Percentiles rank a stretch among this genome's conserved stretches.
These are phyloP conservation scores for Diutina scorzettiae DNA, from an alignment of 1,139 yeast genomes.

Conservation along the genomic window DNA sequence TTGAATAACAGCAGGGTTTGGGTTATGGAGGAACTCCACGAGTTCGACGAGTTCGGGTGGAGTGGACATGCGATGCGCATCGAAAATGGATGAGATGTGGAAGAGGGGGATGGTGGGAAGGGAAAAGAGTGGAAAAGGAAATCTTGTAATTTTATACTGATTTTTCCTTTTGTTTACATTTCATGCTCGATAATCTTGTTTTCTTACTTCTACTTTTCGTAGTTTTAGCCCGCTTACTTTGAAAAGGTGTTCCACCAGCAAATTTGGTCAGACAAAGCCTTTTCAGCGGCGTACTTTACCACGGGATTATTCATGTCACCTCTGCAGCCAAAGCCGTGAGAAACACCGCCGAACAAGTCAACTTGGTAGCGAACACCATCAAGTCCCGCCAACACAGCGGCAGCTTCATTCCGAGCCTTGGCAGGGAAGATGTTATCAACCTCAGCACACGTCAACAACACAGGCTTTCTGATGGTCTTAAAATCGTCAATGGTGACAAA, in stretches of 20 bases:
- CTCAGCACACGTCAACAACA: constrained; percentile 65
- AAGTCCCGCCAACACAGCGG: constrained; percentile 36
- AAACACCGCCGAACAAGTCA: constrained; percentile 46
- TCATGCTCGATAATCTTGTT: too few relatives aligned
- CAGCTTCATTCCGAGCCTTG: constrained; percentile 52
- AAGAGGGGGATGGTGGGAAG: neutral
- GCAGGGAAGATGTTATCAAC: constrained; percentile 47
- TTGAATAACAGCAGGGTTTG: constrained; percentile 71
- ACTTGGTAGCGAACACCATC: constrained; percentile 39
- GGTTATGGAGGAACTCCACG: constrained; percentile 74
- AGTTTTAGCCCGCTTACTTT: too few relatives aligned
- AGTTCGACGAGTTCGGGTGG: constrained; percentile 56
- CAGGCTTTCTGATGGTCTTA: constrained; percentile 39
- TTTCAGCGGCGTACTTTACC: constrained; percentile 59
- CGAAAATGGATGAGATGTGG: neutral
- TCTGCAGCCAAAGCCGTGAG: constrained; percentile 68
- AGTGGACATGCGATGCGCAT: constrained; percentile 20
- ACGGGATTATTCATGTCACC: constrained; percentile 52
- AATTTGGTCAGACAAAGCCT: constrained; percentile 48
- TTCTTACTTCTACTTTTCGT: too few relatives aligned
- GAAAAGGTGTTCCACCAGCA: constrained; percentile 4
- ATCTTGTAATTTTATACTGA: too few relatives aligned
- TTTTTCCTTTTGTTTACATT: too few relatives aligned
- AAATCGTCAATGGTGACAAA: constrained; percentile 54
- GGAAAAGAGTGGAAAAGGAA: too few relatives aligned